Evolutionary conservation across 371 early-diverging fungal species (phyloP).

Genomic region (Syncephalastrum contaminatum): DNA sequence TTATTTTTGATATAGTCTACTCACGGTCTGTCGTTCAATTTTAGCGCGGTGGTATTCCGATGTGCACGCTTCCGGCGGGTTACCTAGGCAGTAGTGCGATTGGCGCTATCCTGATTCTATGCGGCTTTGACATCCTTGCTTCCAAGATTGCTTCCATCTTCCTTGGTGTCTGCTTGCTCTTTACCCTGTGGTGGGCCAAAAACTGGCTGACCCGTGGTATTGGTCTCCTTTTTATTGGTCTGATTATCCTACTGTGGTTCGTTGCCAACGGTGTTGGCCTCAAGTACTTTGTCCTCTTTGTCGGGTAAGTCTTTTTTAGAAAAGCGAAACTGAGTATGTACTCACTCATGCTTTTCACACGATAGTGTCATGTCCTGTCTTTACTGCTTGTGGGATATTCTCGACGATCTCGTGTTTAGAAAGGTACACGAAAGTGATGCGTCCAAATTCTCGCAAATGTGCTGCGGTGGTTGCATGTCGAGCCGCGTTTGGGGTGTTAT

Average conservation of each 20-base stretch:
- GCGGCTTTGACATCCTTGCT: constrained; percentile 81
- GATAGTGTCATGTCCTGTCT: constrained; percentile 73
- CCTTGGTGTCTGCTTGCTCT: constrained; percentile 73
- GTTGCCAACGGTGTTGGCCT: constrained; percentile 66
- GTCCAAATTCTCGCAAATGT: constrained; percentile 73
- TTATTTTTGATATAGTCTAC: too few relatives aligned
- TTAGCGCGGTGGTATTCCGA: constrained; percentile 64
- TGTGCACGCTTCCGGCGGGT: constrained; percentile 71
- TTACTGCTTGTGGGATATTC: constrained; percentile 87
- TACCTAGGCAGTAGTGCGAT: constrained; percentile 73
- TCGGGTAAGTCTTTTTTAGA: constrained; percentile 65
- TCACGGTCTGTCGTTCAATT: background rate
- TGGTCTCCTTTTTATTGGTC: constrained; percentile 74
- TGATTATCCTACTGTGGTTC: constrained; percentile 81
- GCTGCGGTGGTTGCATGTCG: constrained; percentile 56
- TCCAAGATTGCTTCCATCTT: constrained; percentile 82
- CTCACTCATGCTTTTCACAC: background rate
- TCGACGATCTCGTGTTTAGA: constrained; percentile 83
- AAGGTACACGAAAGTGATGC: constrained; percentile 91
- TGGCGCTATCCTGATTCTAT: constrained; percentile 87
- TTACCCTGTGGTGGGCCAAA: constrained; percentile 77
- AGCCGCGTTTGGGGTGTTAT: constrained; percentile 79
- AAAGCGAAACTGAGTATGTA: too few relatives aligned
- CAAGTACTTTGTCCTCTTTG: constrained; percentile 83
- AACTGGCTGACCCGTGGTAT: constrained; percentile 84